These are phyloP conservation scores for Tolypocladium album DNA, from an alignment of 2,329 filamentous ascomycete species.

Conservation along the genomic window DNA sequence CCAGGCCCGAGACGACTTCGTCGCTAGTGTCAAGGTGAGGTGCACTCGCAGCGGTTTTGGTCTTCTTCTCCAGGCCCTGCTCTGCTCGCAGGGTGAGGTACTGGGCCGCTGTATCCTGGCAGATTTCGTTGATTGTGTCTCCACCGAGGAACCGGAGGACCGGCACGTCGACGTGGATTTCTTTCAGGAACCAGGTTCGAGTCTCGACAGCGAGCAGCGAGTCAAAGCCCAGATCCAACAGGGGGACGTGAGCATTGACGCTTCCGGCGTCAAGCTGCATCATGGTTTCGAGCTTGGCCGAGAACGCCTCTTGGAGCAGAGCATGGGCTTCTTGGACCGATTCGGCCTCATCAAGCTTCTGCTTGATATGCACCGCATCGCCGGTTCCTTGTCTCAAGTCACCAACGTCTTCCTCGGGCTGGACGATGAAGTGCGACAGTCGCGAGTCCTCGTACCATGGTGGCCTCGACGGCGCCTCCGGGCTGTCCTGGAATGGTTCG, in stretches of 20 bases:
- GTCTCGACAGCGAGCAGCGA: constrained; percentile 20
- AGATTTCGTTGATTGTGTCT: background rate
- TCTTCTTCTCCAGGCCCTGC: background rate
- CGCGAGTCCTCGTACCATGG: background rate
- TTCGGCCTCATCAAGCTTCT: background rate
- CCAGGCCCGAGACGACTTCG: background rate
- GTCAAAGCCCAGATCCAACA: constrained; percentile 14
- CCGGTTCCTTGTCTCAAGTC: background rate
- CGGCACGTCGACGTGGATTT: constrained; percentile 30
- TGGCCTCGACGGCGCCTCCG: background rate
- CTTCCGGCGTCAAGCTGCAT: background rate
- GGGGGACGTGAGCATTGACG: background rate
- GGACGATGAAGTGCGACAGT: background rate
- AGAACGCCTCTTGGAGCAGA: background rate
- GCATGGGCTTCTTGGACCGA: background rate
- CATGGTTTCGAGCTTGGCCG: constrained; percentile 1
- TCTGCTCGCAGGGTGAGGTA: background rate
- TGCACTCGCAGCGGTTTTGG: background rate
- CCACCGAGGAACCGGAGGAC: constrained; percentile 26
- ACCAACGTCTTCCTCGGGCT: background rate
- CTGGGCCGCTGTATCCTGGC: background rate
- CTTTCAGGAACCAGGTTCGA: constrained; percentile 37
- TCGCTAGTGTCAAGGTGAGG: background rate
- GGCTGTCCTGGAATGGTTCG: background rate
- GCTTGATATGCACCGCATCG: background rate